phyloP scores from a whole-genome alignment of 75 land plant genomes.

The Gnetum montanum region DNA sequence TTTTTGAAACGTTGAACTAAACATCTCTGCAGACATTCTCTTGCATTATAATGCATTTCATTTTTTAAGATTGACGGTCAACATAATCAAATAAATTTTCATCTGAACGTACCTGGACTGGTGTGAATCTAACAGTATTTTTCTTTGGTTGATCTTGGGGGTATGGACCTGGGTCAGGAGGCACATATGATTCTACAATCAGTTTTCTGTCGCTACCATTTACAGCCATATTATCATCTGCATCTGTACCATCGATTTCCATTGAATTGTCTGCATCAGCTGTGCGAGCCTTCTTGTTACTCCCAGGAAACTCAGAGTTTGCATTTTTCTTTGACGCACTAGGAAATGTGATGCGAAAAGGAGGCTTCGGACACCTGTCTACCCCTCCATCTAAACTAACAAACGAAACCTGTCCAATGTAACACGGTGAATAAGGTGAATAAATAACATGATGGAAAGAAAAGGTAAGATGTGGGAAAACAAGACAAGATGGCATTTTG shows the following conservation, averaged over 20 bases:
- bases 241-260: slow-evolving; percentile 7
- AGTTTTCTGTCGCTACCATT: slow-evolving; percentile 32
- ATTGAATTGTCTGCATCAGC: too few relatives aligned
- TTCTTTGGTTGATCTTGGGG: slow-evolving; percentile 99
- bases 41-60: too few relatives aligned
- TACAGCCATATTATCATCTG: slow-evolving; percentile 9
- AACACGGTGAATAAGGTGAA: not conserved
- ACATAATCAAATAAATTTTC: too few relatives aligned
- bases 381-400: slow-evolving; percentile 49
- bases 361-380: slow-evolving; percentile 49
- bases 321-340: slow-evolving; percentile 26
- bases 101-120: slow-evolving; percentile 78
- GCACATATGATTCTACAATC: slow-evolving; percentile 73
- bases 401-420: slow-evolving; percentile 50
- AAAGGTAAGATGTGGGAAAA: not conserved
- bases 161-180: slow-evolving; percentile 98
- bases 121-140: slow-evolving; percentile 90
- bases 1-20: too few relatives aligned
- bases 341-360: slow-evolving; percentile 72
- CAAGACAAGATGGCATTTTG: not conserved
- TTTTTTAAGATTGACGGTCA: too few relatives aligned
- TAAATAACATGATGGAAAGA: not conserved
- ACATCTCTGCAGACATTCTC: too few relatives aligned
- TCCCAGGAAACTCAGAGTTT: slow-evolving; percentile 34
- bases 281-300: slow-evolving; percentile 18